Percentiles rank a stretch among this genome's conserved stretches.
Conservation (phyloP, 371 early-diverging fungal species). For the Coemansia sp. region DNA sequence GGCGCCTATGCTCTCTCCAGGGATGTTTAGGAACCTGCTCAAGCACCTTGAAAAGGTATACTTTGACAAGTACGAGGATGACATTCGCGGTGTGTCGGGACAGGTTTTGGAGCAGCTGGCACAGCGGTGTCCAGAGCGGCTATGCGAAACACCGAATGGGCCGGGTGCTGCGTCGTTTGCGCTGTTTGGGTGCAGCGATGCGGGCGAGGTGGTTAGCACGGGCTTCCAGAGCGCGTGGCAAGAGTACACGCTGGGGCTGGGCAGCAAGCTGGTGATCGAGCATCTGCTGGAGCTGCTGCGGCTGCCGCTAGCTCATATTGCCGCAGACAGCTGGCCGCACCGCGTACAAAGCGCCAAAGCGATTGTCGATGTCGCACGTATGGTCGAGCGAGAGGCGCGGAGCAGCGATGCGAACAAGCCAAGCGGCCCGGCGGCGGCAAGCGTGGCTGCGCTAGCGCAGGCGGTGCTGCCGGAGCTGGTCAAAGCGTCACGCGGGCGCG, state of each 20-base stretch:
- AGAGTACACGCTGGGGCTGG: conserved; percentile 68
- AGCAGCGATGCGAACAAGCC: conserved; percentile 59
- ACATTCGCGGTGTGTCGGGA: conserved; percentile 68
- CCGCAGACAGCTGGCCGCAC: conserved; percentile 19
- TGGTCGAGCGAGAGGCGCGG: conserved; percentile 57
- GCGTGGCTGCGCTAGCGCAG: conserved; percentile 48
- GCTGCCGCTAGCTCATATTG: conserved; percentile 23
- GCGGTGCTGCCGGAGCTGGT: conserved; percentile 63
- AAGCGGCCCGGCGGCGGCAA: background rate
- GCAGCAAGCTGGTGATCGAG: conserved; percentile 10
- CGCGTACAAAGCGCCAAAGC: conserved; percentile 34
- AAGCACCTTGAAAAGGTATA: conserved; percentile 70
- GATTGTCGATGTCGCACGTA: conserved; percentile 14
- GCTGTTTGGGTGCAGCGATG: conserved; percentile 74
- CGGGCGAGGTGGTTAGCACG: conserved; percentile 56
- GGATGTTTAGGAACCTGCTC: conserved; percentile 63
- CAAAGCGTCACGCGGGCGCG: conserved; percentile 68
- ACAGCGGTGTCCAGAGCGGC: conserved; percentile 62
- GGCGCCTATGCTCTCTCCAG: conserved; percentile 60
- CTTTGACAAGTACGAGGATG: conserved; percentile 73
- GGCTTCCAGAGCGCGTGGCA: conserved; percentile 85
- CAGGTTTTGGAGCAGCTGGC: conserved; percentile 76
- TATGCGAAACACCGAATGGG: conserved; percentile 61
- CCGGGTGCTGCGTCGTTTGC: conserved; percentile 71
- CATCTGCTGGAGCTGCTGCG: conserved; percentile 21